phyloP scores from a whole-genome alignment of 495 filamentous ascomycete genomes.

The Penicillium cosmopolitanum region DNA sequence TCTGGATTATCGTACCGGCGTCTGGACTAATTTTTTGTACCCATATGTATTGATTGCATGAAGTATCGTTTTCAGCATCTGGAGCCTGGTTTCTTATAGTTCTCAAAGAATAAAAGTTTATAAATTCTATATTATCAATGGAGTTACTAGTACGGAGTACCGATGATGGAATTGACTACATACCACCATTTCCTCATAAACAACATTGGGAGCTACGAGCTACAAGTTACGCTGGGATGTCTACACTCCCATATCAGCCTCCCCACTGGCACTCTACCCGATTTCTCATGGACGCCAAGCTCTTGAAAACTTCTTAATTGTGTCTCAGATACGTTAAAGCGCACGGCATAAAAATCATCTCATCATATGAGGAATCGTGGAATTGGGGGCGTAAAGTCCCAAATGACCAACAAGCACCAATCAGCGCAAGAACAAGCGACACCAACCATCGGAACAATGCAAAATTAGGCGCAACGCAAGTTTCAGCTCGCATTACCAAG shows the following conservation, averaged over 20 bases:
- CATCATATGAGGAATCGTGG: background rate
- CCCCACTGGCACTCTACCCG: too few relatives aligned
- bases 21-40: conserved; percentile 9
- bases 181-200: too few relatives aligned
- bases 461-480: conserved; percentile 3
- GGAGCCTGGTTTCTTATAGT: conserved; percentile 16
- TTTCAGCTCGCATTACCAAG: background rate
- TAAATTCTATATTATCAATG: conserved; percentile 1
- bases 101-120: conserved; percentile 18
- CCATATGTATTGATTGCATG: conserved; percentile 19
- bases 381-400: background rate
- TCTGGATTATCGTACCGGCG: conserved; percentile 7
- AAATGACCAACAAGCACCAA: conserved; percentile 8
- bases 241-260: too few relatives aligned
- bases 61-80: conserved; percentile 23
- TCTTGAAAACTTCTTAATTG: conserved; percentile 1
- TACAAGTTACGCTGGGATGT: too few relatives aligned
- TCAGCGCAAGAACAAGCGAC: conserved; percentile 13
- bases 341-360: background rate
- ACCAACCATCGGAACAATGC: background rate
- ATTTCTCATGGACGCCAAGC: background rate
- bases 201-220: too few relatives aligned
- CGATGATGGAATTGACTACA: too few relatives aligned
- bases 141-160: too few relatives aligned
- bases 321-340: background rate